phyloP scores from a whole-genome alignment of 768 basidiomycete species.

The Bullera alba region DNA sequence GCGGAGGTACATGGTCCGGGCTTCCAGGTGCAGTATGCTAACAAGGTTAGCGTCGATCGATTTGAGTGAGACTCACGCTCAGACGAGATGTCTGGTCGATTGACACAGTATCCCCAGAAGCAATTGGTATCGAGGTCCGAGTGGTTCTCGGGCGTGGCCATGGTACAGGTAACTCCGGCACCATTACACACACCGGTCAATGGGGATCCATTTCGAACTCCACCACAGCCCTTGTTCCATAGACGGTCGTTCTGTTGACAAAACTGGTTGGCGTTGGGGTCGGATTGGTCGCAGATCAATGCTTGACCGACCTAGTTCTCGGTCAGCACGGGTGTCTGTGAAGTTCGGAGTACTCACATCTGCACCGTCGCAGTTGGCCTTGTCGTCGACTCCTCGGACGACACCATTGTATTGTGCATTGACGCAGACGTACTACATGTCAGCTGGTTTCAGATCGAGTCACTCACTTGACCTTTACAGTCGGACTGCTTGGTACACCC shows the following conservation, averaged over 20 bases:
- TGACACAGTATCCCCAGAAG: conserved; percentile 2
- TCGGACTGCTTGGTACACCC: not conserved
- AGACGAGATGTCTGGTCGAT: not conserved
- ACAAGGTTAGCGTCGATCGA: not conserved
- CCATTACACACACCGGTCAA: conserved; percentile 6
- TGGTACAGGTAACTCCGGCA: not conserved
- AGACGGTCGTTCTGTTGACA: conserved; percentile 3
- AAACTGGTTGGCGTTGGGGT: not conserved
- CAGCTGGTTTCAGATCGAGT: not conserved
- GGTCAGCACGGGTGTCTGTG: not conserved
- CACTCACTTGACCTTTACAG: not conserved
- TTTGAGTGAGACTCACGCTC: not conserved
- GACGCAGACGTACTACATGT: conserved; percentile 5
- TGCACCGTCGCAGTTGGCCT: conserved; percentile 5
- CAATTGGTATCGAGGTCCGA: not conserved
- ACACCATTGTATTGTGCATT: conserved; percentile 3
- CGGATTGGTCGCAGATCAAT: not conserved
- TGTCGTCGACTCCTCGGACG: conserved; percentile 1
- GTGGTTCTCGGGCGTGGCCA: not conserved
- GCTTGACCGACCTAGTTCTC: conserved; percentile 4
- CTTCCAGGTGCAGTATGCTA: conserved; percentile 9
- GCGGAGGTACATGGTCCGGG: conserved; percentile 1
- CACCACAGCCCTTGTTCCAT: conserved; percentile 5
- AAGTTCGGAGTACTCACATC: conserved; percentile 2
- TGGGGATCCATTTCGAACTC: not conserved